Conservation (phyloP, 2,329 filamentous ascomycete species). For the Xylariaceae sp. region DNA sequence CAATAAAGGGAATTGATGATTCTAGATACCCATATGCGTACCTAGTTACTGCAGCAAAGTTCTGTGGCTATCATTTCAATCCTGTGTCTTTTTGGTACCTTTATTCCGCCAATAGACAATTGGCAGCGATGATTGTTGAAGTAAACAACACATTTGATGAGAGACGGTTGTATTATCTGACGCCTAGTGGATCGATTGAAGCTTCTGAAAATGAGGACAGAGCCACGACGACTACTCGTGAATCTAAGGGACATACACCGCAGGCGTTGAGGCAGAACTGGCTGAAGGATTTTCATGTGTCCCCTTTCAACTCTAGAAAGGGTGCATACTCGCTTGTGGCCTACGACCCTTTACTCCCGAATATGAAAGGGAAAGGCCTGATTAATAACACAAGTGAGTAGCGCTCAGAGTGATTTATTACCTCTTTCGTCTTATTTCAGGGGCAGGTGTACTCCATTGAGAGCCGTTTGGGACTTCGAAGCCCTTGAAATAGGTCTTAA, state of each 20-base stretch:
- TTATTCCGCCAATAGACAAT: conserved; percentile 59
- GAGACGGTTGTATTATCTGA: conserved; percentile 66
- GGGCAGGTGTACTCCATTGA: too few species aligned
- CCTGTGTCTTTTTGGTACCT: conserved; percentile 81
- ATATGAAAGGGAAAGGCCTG: conserved; percentile 41
- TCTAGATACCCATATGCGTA: conserved; percentile 68
- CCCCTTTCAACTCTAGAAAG: conserved; percentile 69
- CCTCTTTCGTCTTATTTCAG: too few species aligned
- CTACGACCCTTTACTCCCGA: conserved; percentile 49
- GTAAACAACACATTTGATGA: conserved; percentile 80
- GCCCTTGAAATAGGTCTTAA: too few species aligned
- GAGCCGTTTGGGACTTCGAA: too few species aligned
- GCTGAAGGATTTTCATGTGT: conserved; percentile 76
- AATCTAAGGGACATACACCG: background rate
- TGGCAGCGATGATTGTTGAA: conserved; percentile 70
- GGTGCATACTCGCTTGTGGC: conserved; percentile 56
- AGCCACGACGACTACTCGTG: background rate
- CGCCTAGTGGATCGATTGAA: conserved; percentile 36
- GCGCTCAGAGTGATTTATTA: too few species aligned
- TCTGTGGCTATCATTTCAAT: conserved; percentile 73
- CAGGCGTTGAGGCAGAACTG: conserved; percentile 53
- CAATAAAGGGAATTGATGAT: conserved; percentile 57
- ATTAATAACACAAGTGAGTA: conserved; percentile 56
- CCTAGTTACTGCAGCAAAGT: conserved; percentile 69
- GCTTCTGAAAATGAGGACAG: conserved; percentile 17